Evolutionary conservation across 345 rosid genomes (phyloP), one percentile per base, ranked within the genome.

Genomic region (Eucalyptus curtisii): DNA sequence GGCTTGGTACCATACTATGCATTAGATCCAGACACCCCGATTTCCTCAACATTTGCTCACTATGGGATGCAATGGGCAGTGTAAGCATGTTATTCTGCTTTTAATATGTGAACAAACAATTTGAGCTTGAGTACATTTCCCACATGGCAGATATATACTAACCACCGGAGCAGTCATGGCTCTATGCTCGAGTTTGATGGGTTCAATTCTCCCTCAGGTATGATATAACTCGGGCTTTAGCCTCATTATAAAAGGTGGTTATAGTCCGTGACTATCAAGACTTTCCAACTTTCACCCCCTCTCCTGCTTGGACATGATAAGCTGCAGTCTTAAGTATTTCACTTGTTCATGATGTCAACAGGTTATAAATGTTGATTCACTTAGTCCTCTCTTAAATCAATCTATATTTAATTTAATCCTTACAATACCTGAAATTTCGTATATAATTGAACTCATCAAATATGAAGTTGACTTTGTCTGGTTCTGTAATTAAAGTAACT

Each of bases 21-120:
- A n/a, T 94, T 98, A 98, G 97, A 98, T 93, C 99, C 99, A 9
- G 99, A 95, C 92, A 98, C 99, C 86, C 99, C 99, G 3, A 98
- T 98, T 86, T 98, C 99, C 52, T 94, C 99, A 68, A 99, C 99
- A 89, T 98, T 98, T 91, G 91, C 98, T 90, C 90, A 91, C 89
- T 92, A 95, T 90, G 99, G 96, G 89, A 97, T 98, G 99, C 96
- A 94, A 79, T 98, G 98, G 98, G 98, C 98, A 17, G 97, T 95
- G 99, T 98, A 94, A 95, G 99, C 92, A 45, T 91, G 81, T 86
- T 68, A 86, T 37, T n/a, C 25, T 37, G 37, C 31, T 49, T 37
- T 59, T 49, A 76, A 40, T 4, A 76, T 37, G 82, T 37, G 47
- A 8, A 76, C 7, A 37, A 76, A 76, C 47, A 2, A 76, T 76